Evolutionary conservation across 495 filamentous ascomycete genomes (phyloP), one percentile per base, ranked within the genome.

Genomic region (Hypoxylon lenormandii): DNA sequence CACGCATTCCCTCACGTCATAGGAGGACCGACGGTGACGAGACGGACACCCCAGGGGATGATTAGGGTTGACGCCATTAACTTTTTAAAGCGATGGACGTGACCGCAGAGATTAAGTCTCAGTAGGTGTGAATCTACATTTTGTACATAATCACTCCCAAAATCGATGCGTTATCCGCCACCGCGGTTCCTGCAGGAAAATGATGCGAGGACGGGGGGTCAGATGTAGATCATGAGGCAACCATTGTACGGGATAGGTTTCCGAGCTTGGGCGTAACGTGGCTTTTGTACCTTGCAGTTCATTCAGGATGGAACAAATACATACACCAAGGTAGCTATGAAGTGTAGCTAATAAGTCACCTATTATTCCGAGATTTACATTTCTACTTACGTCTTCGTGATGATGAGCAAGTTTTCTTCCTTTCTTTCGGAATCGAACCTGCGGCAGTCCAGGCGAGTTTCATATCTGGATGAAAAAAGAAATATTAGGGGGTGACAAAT

Each of bases 321-420:
- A 11, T 11, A 26, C 23, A 26, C 6, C 30, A n/a, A n/a, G n/a
- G n/a, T 33, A 7, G 10, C 30, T 33, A 33, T 7, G 30, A 33
- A 33, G 10, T 33, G 30, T 33, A 33, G 30, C 30, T 33, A 5
- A 8, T 33, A 33, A 33, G 4, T 33, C 6, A 7, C 30, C 10
- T 11, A 33, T 1, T 33, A 33, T 33, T 7, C 26, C 26, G 26
- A 28, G 26, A 28, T 28, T 28, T 33, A 7, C 30, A 4, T 33
- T 33, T 26, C 23, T 26, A 26, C 23, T 7, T 28, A 28, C 30
- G 10, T 38, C 59, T 26, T 23, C 15, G 18, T n/a, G n/a, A 37
- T 49, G 43, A 13, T 72, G 73, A 74, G 67, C 64, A 69, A 64
- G 61, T 76, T 74, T 71, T n/a, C n/a, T n/a, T n/a, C n/a, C n/a